These are phyloP conservation scores for Rhizomucor miehei DNA, from an alignment of 371 early-diverging fungal species.

Conservation along the genomic window DNA sequence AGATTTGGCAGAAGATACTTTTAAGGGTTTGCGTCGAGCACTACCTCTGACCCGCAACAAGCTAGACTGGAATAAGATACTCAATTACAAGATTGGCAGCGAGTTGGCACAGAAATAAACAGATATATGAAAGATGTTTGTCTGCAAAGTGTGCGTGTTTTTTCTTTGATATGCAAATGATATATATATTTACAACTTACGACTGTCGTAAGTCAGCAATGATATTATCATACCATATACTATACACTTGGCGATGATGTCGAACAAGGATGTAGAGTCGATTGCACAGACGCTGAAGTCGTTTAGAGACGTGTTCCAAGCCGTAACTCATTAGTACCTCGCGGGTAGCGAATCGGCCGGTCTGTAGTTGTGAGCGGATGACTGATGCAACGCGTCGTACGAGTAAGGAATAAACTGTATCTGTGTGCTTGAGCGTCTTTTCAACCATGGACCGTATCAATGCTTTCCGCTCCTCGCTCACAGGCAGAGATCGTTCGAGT, in stretches of 20 bases:
- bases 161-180: not conserved
- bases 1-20: conserved; percentile 81
- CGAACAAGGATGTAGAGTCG: conserved; percentile 48
- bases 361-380: conserved; percentile 52
- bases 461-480: conserved; percentile 34
- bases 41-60: conserved; percentile 91
- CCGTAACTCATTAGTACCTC: conserved; percentile 57
- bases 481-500: conserved; percentile 27
- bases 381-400: conserved; percentile 55
- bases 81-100: conserved; percentile 59
- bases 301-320: conserved; percentile 54
- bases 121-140: not conserved
- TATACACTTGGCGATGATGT: conserved; percentile 71
- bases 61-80: conserved; percentile 88
- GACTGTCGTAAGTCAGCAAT: conserved; percentile 15
- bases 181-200: conserved; percentile 3
- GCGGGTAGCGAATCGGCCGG: conserved; percentile 42
- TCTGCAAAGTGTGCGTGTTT: not conserved
- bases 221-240: conserved; percentile 61
- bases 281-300: conserved; percentile 48
- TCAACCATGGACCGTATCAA: conserved; percentile 66
- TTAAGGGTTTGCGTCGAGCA: conserved; percentile 87
- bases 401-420: conserved; percentile 67
- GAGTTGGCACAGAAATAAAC: conserved; percentile 45
- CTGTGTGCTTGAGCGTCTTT: conserved; percentile 66